A percentile compares a stretch with the other conserved stretches of the same genome.
phyloP scores from a whole-genome alignment of 176 grass and related monocot genomes.

The Elymus sibiricus region DNA sequence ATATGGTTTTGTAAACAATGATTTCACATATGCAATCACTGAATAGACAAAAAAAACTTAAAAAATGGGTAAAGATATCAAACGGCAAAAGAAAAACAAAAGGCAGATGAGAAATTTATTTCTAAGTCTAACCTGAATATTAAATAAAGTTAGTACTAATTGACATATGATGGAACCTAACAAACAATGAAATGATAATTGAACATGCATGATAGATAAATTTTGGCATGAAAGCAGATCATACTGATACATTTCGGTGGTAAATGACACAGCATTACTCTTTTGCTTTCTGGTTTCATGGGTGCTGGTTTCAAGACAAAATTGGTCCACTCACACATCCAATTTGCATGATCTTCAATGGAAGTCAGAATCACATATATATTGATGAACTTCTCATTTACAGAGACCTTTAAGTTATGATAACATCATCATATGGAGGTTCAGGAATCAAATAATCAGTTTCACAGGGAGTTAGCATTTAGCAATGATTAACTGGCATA shows the following conservation, averaged over 20 bases:
- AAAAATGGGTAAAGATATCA: too few relatives aligned
- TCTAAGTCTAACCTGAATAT: too few relatives aligned
- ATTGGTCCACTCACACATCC: neutral
- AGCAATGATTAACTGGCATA: neutral
- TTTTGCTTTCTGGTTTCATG: neutral
- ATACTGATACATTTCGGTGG: neutral
- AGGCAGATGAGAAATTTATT: too few relatives aligned
- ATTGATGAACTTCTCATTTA: neutral
- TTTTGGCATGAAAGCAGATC: too few relatives aligned
- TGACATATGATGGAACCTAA: too few relatives aligned
- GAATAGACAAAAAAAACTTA: neutral
- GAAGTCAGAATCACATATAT: neutral
- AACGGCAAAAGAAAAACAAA: too few relatives aligned
- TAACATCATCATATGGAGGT: neutral
- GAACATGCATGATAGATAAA: too few relatives aligned
- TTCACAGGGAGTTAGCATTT: neutral
- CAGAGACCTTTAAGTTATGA: neutral
- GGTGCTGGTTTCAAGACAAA: neutral
- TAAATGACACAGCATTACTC: neutral
- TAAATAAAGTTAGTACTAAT: too few relatives aligned
- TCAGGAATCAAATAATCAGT: neutral
- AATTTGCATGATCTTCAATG: neutral
- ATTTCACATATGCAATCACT: too few relatives aligned
- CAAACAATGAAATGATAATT: too few relatives aligned
- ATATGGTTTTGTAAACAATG: too few relatives aligned